These are phyloP conservation scores for Ananas comosus DNA, from an alignment of 176 grass and related monocot species.

Conservation along the genomic window DNA sequence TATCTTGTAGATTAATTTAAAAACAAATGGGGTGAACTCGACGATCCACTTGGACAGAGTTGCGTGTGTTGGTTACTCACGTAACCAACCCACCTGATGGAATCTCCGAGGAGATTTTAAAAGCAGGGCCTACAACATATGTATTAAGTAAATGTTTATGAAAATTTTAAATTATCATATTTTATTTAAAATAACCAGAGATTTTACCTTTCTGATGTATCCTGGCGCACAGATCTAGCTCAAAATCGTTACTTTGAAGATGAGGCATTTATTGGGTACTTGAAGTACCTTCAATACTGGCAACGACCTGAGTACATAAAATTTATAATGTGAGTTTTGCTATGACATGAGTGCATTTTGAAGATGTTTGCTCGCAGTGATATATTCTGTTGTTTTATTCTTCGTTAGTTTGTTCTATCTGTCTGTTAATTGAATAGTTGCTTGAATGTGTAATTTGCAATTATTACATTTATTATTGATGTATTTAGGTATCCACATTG, in stretches of 20 bases:
- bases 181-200: slow-evolving; percentile 4
- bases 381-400: background rate
- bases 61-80: too few species aligned
- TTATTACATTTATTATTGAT: slow-evolving; percentile 3
- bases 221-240: slow-evolving; percentile 51
- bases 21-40: too few species aligned
- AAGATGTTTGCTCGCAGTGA: background rate
- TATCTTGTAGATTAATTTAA: too few species aligned
- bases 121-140: too few species aligned
- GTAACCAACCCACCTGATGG: too few species aligned
- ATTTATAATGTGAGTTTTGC: slow-evolving; percentile 71
- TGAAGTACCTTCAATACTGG: slow-evolving; percentile 97
- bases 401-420: background rate
- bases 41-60: too few species aligned
- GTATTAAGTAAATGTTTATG: background rate
- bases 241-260: slow-evolving; percentile 97
- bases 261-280: slow-evolving; percentile 78
- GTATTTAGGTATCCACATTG: slow-evolving; percentile 80
- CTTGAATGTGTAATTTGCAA: background rate
- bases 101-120: too few species aligned
- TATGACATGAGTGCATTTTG: background rate
- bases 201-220: slow-evolving; percentile 5
- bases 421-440: slow-evolving; percentile 1
- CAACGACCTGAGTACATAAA: slow-evolving; percentile 85
- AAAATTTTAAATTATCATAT: background rate